Conservation (phyloP, 805 yeast genomes). For the Saccharomyces jurei region DNA sequence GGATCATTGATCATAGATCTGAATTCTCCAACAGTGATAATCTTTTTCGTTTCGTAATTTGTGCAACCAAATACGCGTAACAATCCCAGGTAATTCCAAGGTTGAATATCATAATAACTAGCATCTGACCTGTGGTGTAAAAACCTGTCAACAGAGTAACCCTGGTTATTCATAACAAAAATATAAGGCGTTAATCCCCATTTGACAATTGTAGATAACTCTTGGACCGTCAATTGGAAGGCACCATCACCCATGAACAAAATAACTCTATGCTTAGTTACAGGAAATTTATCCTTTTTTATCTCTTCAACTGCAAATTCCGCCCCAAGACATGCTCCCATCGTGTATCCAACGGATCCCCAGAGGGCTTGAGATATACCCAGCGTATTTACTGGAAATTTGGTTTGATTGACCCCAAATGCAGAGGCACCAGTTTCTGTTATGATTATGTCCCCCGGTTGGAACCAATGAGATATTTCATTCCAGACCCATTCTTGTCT, state of each 20-base stretch:
- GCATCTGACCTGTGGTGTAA: conserved; percentile 47
- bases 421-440: conserved; percentile 63
- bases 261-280: conserved; percentile 42
- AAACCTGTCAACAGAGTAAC: conserved; percentile 59
- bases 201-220: conserved; percentile 49
- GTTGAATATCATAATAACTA: conserved; percentile 51
- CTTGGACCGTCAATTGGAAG: conserved; percentile 58
- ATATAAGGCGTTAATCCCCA: conserved; percentile 50
- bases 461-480: conserved; percentile 42
- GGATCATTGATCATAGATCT: conserved; percentile 35
- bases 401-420: conserved; percentile 50
- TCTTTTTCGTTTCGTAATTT: conserved; percentile 36
- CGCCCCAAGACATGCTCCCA: conserved; percentile 59
- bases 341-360: conserved; percentile 61
- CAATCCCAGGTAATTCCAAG: conserved; percentile 46
- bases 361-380: conserved; percentile 57
- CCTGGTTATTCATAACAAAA: conserved; percentile 54
- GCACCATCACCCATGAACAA: conserved; percentile 65
- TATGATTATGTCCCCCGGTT: conserved; percentile 49
- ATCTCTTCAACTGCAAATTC: conserved; percentile 48
- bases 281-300: conserved; percentile 8
- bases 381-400: conserved; percentile 42
- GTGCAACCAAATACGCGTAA: conserved; percentile 50
- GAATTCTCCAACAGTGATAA: conserved; percentile 43
- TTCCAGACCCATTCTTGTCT: conserved; percentile 45